Conservation (phyloP, 352 stramenopile genomes). For the Phytophthora chlamydospora region DNA sequence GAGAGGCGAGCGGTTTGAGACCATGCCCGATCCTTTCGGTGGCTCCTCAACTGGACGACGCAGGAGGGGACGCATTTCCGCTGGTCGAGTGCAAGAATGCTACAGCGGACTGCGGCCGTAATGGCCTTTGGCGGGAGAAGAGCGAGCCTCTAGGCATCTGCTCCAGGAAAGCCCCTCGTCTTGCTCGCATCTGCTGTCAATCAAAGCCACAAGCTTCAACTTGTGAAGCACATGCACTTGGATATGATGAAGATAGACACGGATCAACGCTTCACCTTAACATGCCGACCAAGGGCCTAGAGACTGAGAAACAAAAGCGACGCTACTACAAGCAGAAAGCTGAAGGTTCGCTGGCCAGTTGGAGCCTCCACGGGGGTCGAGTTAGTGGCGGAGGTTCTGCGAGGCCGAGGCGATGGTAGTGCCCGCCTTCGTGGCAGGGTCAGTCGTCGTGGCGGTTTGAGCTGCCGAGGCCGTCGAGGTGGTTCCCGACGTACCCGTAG, state of each 20-base stretch:
- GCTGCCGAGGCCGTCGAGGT: constrained; percentile 8
- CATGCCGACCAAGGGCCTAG: background rate
- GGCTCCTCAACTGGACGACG: constrained; percentile 22
- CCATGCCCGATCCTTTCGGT: constrained; percentile 15
- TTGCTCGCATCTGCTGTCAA: constrained; percentile 14
- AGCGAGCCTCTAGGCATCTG: background rate
- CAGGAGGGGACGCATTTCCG: constrained; percentile 2
- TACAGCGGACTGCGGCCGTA: background rate
- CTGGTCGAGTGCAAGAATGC: constrained; percentile 3
- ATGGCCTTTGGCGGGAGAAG: background rate
- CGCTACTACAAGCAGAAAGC: constrained; percentile 9
- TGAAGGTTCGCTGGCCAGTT: background rate
- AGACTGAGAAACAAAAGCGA: constrained; percentile 14
- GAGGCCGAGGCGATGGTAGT: constrained; percentile 11
- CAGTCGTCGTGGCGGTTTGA: constrained; percentile 9
- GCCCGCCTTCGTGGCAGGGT: constrained; percentile 15
- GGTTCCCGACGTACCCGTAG: constrained; percentile 7
- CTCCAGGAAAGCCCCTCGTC: no score
- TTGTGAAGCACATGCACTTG: background rate
- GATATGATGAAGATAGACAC: background rate
- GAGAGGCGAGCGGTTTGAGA: constrained; percentile 3
- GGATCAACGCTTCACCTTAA: constrained; percentile 18
- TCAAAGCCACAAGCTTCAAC: background rate
- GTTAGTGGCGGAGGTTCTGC: constrained; percentile 18
- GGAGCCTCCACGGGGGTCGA: background rate